Evolutionary conservation across 2,329 filamentous ascomycete genomes (phyloP), one percentile per base, ranked within the genome.

Genomic region (Tolypocladium inflatum): DNA sequence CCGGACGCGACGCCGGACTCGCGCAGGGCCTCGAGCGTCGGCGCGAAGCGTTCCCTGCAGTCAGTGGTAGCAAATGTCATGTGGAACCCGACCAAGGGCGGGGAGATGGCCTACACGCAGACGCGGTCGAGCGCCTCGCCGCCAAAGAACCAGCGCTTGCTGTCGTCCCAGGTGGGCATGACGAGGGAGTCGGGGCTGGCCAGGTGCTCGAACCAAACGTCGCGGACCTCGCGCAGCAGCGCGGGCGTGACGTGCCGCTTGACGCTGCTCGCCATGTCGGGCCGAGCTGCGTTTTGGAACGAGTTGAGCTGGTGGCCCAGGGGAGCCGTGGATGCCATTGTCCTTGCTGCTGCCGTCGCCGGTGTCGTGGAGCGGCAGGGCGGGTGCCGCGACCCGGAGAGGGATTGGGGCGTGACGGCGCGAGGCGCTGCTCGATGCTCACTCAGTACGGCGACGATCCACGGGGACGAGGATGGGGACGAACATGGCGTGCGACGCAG

Each of bases 121-220:
- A 63, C n/a, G 9, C 63, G 58, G 57, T 76, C 73, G 3, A 76
- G 67, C 26, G 69, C 68, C 23, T 66, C 63, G 19, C 69, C 67
- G 4, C 70, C 66, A 42, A 63, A 61, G 65, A 71, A 76, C 74
- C 73, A 76, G 3, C 66, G 68, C 55, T 63, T 64, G 21, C 64
- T 60, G 17, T 71, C 61, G 2, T 65, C 63, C 4, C 53, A 50
- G 7, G 61, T 62, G 33, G 68, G 66, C 35, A 73, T 38, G 21
- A 72, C 56, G 10, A 66, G 57, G 17, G 64, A 60, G 33, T 71
- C 63, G 2, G 67, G 65, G 11, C 58, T 53, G 0, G 64, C 57
- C 1, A 74, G 41, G 56, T 74, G 69, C 62, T 69, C 71, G 60
- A 73, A 76, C 74, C 74, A 76, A 55, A 76, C 73, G n/a, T 63